Evolutionary conservation across 1,284 basidiomycete species (phyloP), one percentile per base, ranked within the genome.

Genomic region (Lentinula novae-zelandiae): DNA sequence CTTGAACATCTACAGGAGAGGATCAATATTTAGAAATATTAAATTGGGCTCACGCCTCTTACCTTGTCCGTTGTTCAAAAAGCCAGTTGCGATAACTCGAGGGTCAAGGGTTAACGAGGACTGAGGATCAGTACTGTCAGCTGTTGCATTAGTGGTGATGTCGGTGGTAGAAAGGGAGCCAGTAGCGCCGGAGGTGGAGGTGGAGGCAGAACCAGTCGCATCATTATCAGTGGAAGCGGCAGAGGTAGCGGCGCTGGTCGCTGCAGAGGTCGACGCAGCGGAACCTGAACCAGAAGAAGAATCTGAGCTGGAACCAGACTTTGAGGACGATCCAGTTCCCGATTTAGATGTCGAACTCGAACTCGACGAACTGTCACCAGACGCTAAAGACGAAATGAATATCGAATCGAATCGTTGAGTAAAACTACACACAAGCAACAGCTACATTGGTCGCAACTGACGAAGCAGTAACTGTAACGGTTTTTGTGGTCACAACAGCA

Each of bases 81-180:
- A 62, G 15, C 57, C 59, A 36, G 53, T 20, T 15, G 75, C 73
- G 6, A 81, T 66, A 22, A 79, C 68, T 44, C 69, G 70, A 42
- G 73, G 58, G 33, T 75, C 64, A 10, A 81, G 72, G 9, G 72
- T 50, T 62, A 63, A 15, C 20, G 38, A 53, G 38, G 54, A 51
- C 27, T 64, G 62, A 36, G 63, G 62, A 38, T 58, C 63, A 38
- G 56, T 44, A 33, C 57, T 54, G 15, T 53, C 50, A 7, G 38
- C 58, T 12, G 58, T 61, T 17, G 54, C 60, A 36, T 55, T 56
- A 13, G 57, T 46, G 8, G 59, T 57, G 40, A 60, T 57, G 13
- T 38, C 31, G 38, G 44, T 51, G 4, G 42, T 38, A 39, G 42
- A 38, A 40, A 50, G 40, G 46, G 39, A 40, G 22, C 51, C 51